Base-by-base conservation (phyloP, 495 filamentous ascomycete genomes). In the Aspergillus nanangensis region DNA sequence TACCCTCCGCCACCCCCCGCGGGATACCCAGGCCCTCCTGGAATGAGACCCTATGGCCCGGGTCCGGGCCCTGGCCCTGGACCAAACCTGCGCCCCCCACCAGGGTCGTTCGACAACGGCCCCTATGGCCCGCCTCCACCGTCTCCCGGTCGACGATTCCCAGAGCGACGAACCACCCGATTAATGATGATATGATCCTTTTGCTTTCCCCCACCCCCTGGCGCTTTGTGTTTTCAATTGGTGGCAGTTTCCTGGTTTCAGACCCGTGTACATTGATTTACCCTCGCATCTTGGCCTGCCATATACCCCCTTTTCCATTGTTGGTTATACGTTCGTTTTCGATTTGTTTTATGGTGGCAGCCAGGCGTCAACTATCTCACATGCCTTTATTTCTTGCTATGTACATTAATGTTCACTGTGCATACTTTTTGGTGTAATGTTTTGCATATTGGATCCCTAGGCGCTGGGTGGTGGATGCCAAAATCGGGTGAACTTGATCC, bases 101-200 rank as follows among this genome's bases (percentile, higher is more conserved):
- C 60, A 8, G 25, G 25, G 11, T 11, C 25, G 25, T 37, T 38
- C 14, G 19, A 41, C 9, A 65, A 66, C 40, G 62, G 59, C 20
- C 68, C 51, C 0, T 55, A 56, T 17, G 49, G 42, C 14, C 42
- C 46, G 37, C 52, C 57, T 38, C 52, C 46, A 38, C 52, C 57
- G 38, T 52, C 46, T 45, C 59, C 57, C 45, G 66, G 60, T 42
- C 67, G 61, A 58, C 78, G 75, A 14, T 77, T 76, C 59, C 74
- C 76, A 4, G 87, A 93, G 71, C 82, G 90, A 61, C 71, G 90
- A 48, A 92, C 84, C 58, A 95, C 90, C 45, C 78, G 79, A 66
- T 62, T 95, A 56, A 92, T 92, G 75, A 93, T 93, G 84, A 87
- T 91, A 81, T 86, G 68, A 77, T 51, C 10, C 38, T 18, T 23